Percentiles rank a stretch among this genome's conserved stretches.
Evolutionary conservation across 768 basidiomycete species (phyloP).

Genomic region (Coprinopsis sp.): DNA sequence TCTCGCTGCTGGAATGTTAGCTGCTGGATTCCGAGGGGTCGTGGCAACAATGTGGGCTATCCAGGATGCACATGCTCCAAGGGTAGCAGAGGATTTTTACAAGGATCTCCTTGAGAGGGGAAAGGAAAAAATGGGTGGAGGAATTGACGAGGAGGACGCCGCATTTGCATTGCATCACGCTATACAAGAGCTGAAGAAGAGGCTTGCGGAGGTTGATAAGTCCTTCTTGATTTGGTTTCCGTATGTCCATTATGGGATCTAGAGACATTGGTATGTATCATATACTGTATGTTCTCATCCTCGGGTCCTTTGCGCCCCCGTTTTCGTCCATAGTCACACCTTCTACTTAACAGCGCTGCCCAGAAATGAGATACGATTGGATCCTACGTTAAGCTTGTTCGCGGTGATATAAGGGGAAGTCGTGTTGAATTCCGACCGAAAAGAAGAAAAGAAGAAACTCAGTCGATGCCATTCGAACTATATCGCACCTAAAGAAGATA

Average conservation of each 20-base stretch:
- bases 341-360: too few relatives aligned
- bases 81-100: not conserved
- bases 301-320: too few relatives aligned
- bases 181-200: not conserved
- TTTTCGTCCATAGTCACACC: too few relatives aligned
- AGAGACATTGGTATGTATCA: too few relatives aligned
- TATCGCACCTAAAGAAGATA: too few relatives aligned
- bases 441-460: too few relatives aligned
- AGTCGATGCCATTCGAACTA: too few relatives aligned
- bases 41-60: conserved; percentile 5
- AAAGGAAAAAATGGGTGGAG: not conserved
- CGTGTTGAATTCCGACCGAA: too few relatives aligned
- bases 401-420: too few relatives aligned
- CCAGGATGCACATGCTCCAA: not conserved
- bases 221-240: conserved; percentile 1
- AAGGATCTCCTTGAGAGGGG: not conserved
- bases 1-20: conserved; percentile 4
- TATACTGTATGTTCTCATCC: too few relatives aligned
- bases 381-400: too few relatives aligned
- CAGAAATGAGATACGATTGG: too few relatives aligned
- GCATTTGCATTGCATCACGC: not conserved
- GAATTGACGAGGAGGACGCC: not conserved
- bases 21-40: not conserved
- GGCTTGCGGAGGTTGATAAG: not conserved
- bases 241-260: conserved; percentile 1